phyloP scores from a whole-genome alignment of 371 early-diverging fungal species.

The Circinella minor region DNA sequence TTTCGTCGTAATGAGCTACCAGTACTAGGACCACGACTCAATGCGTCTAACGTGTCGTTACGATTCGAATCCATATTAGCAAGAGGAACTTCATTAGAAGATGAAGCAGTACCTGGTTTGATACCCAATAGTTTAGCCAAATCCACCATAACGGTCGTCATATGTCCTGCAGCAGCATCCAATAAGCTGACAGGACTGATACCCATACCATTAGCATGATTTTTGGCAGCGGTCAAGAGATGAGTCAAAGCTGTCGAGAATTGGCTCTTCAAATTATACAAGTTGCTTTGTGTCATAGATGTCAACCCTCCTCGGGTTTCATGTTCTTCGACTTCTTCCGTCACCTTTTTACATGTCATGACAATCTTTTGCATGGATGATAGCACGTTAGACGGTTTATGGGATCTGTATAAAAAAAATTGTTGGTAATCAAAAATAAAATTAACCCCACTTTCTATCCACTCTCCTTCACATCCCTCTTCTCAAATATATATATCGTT shows the following conservation, averaged over 20 bases:
- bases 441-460: too few relatives aligned
- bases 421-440: background rate
- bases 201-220: constrained; percentile 79
- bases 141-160: constrained; percentile 79
- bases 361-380: constrained; percentile 84
- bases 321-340: constrained; percentile 77
- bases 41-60: too few relatives aligned
- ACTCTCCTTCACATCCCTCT: too few relatives aligned
- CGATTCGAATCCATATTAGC: background rate
- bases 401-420: constrained; percentile 45
- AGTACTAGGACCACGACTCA: background rate
- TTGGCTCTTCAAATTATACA: constrained; percentile 51
- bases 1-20: constrained; percentile 3
- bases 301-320: constrained; percentile 41
- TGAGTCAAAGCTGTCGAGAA: constrained; percentile 71
- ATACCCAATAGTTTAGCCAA: constrained; percentile 74
- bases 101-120: background rate
- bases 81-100: background rate
- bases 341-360: constrained; percentile 80
- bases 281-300: constrained; percentile 28
- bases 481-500: background rate
- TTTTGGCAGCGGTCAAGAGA: constrained; percentile 78
- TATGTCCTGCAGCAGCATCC: constrained; percentile 78
- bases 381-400: constrained; percentile 74
- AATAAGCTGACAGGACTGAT: constrained; percentile 69